phyloP scores from a whole-genome alignment of 805 yeast species.

The Metschnikowia continentalis region DNA sequence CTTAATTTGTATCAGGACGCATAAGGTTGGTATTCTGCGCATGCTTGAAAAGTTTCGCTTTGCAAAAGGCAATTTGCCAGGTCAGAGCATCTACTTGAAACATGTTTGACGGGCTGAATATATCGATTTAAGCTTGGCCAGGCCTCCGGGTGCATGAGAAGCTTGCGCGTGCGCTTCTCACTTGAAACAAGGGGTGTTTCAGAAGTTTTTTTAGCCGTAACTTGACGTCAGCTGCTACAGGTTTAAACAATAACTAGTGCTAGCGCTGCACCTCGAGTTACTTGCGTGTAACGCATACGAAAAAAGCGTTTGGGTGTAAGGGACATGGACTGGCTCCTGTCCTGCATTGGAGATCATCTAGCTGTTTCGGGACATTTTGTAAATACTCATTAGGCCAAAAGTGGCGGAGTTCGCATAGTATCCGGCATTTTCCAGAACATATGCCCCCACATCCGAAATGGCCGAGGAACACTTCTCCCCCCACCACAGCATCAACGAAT shows the following conservation, averaged over 20 bases:
- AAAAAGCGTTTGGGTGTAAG: not conserved
- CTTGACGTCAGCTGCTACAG: not conserved
- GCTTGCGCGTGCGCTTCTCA: not conserved
- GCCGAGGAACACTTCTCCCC: too few species aligned
- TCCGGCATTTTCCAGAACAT: not conserved
- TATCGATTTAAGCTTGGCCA: not conserved
- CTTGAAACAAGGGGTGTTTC: not conserved
- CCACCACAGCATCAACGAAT: too few species aligned
- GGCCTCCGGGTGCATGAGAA: not conserved
- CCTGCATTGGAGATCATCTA: conserved; percentile 2
- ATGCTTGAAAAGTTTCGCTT: not conserved
- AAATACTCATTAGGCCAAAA: conserved; percentile 2
- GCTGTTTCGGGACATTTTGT: not conserved
- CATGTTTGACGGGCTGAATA: not conserved
- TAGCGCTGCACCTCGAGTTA: not conserved
- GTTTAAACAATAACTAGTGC: not conserved
- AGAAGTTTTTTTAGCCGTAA: not conserved
- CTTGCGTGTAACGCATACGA: not conserved
- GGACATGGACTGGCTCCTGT: not conserved
- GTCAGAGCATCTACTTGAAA: not conserved
- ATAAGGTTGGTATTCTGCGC: conserved; percentile 2
- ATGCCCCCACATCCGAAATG: not conserved
- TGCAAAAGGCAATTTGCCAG: not conserved
- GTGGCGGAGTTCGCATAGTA: conserved; percentile 3
- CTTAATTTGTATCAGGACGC: not conserved